These are phyloP conservation scores for Erysimum cheiranthoides DNA, from an alignment of 345 rosid species.

Conservation along the genomic window DNA sequence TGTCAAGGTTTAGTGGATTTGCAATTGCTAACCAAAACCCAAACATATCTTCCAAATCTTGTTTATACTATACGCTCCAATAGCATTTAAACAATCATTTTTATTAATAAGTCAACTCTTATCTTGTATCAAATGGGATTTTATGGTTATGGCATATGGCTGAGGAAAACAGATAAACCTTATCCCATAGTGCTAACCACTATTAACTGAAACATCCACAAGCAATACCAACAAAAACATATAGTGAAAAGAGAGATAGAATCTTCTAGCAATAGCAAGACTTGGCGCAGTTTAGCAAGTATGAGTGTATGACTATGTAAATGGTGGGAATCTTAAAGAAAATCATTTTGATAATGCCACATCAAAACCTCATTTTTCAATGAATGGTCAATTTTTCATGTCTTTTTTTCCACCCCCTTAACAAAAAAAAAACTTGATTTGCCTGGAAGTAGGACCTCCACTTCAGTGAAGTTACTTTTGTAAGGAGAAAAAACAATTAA, in stretches of 20 bases:
- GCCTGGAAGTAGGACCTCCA: slow-evolving; percentile 29
- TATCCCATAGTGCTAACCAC: slow-evolving; percentile 34
- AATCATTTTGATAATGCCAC: slow-evolving; percentile 7
- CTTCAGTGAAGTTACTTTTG: slow-evolving; percentile 19
- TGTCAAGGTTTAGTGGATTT: slow-evolving; percentile 22
- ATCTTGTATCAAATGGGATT: slow-evolving; percentile 22
- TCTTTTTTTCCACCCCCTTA: not conserved
- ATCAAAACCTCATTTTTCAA: slow-evolving; percentile 3
- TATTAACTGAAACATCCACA: slow-evolving; percentile 14
- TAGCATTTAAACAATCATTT: slow-evolving; percentile 11
- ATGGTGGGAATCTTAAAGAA: slow-evolving; percentile 15
- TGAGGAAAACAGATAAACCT: slow-evolving; percentile 22
- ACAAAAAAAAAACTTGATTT: not conserved
- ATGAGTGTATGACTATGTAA: slow-evolving; percentile 18
- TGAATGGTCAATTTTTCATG: slow-evolving; percentile 1
- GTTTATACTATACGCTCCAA: slow-evolving; percentile 19
- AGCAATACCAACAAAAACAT: slow-evolving; percentile 9
- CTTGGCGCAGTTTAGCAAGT: slow-evolving; percentile 19
- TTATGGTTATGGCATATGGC: not conserved
- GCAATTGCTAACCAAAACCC: slow-evolving; percentile 12
- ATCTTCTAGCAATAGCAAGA: slow-evolving; percentile 23
- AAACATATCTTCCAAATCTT: slow-evolving; percentile 27
- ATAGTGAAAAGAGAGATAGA: slow-evolving; percentile 12
- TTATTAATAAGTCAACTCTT: slow-evolving; percentile 28
- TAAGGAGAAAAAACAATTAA: not conserved